Base-by-base conservation (phyloP, 768 basidiomycete species). In the Russula earlei region DNA sequence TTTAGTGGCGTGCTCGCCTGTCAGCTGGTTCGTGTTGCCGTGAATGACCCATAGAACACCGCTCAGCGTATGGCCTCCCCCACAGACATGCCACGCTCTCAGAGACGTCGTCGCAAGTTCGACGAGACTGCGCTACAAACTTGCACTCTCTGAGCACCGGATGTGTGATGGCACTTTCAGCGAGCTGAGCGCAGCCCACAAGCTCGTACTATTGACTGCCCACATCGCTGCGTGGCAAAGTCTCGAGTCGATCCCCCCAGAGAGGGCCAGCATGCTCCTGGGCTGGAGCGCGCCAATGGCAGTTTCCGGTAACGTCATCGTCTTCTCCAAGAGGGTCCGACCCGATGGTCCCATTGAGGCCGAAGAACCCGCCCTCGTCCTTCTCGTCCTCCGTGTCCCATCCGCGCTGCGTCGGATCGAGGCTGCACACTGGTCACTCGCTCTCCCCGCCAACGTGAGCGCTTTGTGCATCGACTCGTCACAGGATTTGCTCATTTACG, bases 401-500 rank as follows among this genome's bases (percentile, higher is more conserved):
- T 54, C 57, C 5, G 6, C 27, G 8, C 27, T 43, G 5, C 52
- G 57, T 29, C 46, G n/a, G 14, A 22, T 58, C 9, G 20, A 54
- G 19, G 40, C 45, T 1, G 25, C 56, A 8, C 57, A 58, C 9
- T 54, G 57, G 52, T 10, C 38, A 17, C 57, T 49, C 2, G 6
- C 11, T 24, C 34, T 58, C 9, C 57, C 52, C 12, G 17, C 5
- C 5, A 7, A 8, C 12, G 24, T 7, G 1, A 2, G 25, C 3
- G 47, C 33, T 14, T 0, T 49, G 17, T 54, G 57, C 36, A 54
- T 58, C 7, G 57, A 58, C 20, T 52, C 41, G 14, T 42, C 52
- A 12, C 57, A 54, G 14, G 57, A 58, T 40, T 19, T 58, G 14
- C 41, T 58, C 20, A 53, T 58, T 25, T 58, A 47, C 47, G 24